These are phyloP conservation scores for Kalmusia sp. DNA, from an alignment of 2,329 filamentous ascomycete genomes.

Conservation along the genomic window DNA sequence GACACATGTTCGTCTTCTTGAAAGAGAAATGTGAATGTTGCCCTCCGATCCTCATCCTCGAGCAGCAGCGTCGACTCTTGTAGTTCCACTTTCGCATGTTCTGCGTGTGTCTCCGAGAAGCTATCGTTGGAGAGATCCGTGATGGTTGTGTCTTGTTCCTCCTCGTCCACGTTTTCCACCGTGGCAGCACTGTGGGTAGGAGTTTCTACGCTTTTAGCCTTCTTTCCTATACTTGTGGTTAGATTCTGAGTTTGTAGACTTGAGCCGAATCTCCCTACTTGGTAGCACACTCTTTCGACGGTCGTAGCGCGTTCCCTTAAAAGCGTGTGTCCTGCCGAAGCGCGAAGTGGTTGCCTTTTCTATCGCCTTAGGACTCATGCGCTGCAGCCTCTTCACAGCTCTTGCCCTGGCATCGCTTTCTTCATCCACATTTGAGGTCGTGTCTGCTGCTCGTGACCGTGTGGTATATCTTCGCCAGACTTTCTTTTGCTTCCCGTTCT, in stretches of 20 bases:
- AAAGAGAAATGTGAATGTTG: slow-evolving; percentile 27
- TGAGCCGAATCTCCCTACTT: slow-evolving; percentile 26
- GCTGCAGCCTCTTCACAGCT: slow-evolving; percentile 54
- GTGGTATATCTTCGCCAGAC: slow-evolving; percentile 55
- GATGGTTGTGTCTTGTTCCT: slow-evolving; percentile 19
- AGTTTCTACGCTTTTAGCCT: slow-evolving; percentile 9
- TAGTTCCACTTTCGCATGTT: background rate
- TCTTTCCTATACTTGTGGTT: slow-evolving; percentile 35
- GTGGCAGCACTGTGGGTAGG: slow-evolving; percentile 13
- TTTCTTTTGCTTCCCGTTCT: slow-evolving; percentile 50
- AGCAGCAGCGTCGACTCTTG: background rate
- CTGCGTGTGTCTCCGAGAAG: slow-evolving; percentile 14
- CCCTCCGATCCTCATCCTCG: slow-evolving; percentile 11
- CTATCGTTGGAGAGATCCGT: slow-evolving; percentile 19
- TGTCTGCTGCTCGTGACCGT: slow-evolving; percentile 31
- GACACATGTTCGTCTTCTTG: slow-evolving; percentile 18
- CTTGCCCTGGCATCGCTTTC: slow-evolving; percentile 45
- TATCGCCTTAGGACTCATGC: slow-evolving; percentile 43
- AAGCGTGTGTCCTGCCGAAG: slow-evolving; percentile 37
- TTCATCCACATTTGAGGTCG: slow-evolving; percentile 22
- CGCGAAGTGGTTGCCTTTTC: slow-evolving; percentile 28
- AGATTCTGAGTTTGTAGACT: slow-evolving; percentile 6
- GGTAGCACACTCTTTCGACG: slow-evolving; percentile 43
- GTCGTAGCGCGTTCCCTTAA: slow-evolving; percentile 46
- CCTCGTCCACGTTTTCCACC: slow-evolving; percentile 17